Conservation (phyloP, 2,329 filamentous ascomycete genomes). For the Aspergillus fischeri region DNA sequence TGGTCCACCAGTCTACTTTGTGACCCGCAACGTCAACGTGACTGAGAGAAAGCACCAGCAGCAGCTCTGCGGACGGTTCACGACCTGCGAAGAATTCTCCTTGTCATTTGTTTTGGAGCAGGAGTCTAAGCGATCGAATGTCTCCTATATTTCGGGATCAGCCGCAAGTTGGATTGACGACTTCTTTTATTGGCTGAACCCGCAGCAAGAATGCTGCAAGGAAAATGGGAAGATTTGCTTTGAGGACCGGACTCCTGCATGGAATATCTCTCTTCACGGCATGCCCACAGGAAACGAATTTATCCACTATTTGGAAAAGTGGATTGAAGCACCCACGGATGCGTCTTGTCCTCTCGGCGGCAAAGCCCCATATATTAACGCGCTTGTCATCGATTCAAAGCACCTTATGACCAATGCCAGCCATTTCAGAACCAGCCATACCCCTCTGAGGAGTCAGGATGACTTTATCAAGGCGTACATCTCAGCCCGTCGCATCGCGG, state of each 20-base stretch:
- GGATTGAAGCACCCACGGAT: conserved; percentile 74
- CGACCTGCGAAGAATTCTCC: conserved; percentile 78
- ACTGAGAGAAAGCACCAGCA: conserved; percentile 74
- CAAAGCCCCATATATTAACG: conserved; percentile 78
- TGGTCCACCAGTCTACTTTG: conserved; percentile 94
- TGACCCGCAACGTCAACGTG: conserved; percentile 74
- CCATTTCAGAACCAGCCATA: conserved; percentile 89
- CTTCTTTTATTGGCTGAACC: conserved; percentile 95
- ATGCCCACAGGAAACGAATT: conserved; percentile 97
- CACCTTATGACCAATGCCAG: conserved; percentile 68
- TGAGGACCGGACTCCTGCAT: conserved; percentile 67
- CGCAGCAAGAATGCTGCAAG: conserved; percentile 71
- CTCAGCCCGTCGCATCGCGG: conserved; percentile 80
- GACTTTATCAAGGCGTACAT: conserved; percentile 93
- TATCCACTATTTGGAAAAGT: conserved; percentile 76
- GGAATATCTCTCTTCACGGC: conserved; percentile 83
- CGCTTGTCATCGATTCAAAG: conserved; percentile 71
- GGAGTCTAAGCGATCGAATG: conserved; percentile 81
- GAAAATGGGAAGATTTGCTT: conserved; percentile 74
- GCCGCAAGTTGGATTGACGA: conserved; percentile 97
- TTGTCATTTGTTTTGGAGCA: conserved; percentile 88
- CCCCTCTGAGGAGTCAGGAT: conserved; percentile 76
- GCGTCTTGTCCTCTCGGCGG: conserved; percentile 85
- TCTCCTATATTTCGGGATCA: conserved; percentile 83
- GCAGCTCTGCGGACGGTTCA: conserved; percentile 85